phyloP scores from a whole-genome alignment of 768 basidiomycete genomes.

The Phylloporus sp. region DNA sequence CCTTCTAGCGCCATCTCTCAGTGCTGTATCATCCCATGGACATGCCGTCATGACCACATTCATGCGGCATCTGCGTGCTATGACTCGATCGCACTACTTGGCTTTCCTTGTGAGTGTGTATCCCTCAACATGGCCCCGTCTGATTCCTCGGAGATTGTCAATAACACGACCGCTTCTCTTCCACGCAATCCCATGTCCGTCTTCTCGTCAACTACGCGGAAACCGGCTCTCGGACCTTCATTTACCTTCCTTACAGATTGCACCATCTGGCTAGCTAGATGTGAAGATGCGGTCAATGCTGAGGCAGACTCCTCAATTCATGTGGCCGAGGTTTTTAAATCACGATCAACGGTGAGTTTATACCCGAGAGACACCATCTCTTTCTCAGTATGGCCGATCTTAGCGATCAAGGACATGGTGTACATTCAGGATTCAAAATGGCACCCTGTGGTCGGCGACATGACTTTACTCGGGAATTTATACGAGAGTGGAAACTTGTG shows the following conservation, averaged over 20 bases:
- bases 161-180: slow-evolving; percentile 42
- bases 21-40: slow-evolving; percentile 65
- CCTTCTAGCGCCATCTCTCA: slow-evolving; percentile 59
- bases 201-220: slow-evolving; percentile 41
- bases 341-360: slow-evolving; percentile 37
- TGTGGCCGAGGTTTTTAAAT: slow-evolving; percentile 41
- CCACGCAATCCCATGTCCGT: slow-evolving; percentile 33
- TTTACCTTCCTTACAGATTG: slow-evolving; percentile 71
- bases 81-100: slow-evolving; percentile 43
- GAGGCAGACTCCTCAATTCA: slow-evolving; percentile 26
- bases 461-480: neutral
- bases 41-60: slow-evolving; percentile 71
- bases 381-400: neutral
- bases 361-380: neutral
- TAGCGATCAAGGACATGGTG: slow-evolving; percentile 41
- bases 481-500: neutral
- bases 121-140: neutral
- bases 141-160: slow-evolving; percentile 48
- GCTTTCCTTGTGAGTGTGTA: slow-evolving; percentile 50
- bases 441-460: slow-evolving; percentile 21
- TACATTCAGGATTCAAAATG: slow-evolving; percentile 37
- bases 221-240: slow-evolving; percentile 73
- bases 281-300: slow-evolving; percentile 4
- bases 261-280: slow-evolving; percentile 62
- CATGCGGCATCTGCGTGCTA: slow-evolving; percentile 57